Evolutionary conservation across 2,329 filamentous ascomycete genomes (phyloP).

Genomic region (Apiospora hydei): DNA sequence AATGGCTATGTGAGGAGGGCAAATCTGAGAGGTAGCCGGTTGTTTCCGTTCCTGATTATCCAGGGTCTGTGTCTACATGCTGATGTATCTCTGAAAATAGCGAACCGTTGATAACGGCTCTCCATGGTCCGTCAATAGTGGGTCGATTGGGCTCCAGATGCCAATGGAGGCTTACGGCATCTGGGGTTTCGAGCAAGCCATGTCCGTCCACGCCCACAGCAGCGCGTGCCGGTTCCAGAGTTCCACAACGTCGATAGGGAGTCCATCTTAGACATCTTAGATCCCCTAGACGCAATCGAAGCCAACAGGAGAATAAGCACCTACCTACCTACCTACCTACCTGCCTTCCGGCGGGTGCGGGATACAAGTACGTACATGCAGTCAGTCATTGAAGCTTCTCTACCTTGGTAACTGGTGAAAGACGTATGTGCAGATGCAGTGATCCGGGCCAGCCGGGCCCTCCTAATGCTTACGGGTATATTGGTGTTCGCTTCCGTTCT

Average conservation of each 20-base stretch:
- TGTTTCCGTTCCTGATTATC: background rate
- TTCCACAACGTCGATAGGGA: background rate
- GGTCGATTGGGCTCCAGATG: background rate
- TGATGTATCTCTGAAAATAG: background rate
- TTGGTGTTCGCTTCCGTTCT: background rate
- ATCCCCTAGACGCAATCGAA: background rate
- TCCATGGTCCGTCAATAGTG: conserved; percentile 21
- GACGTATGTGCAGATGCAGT: background rate
- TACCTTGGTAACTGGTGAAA: background rate
- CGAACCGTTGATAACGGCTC: conserved; percentile 15
- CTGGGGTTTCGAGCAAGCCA: conserved; percentile 15
- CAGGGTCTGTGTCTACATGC: background rate
- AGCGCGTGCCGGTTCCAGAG: background rate
- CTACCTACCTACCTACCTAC: background rate
- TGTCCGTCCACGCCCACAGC: conserved; percentile 12
- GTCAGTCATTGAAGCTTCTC: background rate
- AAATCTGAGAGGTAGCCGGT: background rate
- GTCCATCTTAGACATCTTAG: background rate
- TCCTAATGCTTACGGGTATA: background rate
- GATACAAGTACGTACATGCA: background rate
- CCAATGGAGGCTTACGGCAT: conserved; percentile 8
- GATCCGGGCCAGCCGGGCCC: background rate
- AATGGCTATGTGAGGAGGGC: background rate
- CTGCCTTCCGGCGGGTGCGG: background rate
- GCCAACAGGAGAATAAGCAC: background rate